Base-by-base conservation (phyloP, 192 early-diverging fungal species). In the Entrophospora sp. region DNA sequence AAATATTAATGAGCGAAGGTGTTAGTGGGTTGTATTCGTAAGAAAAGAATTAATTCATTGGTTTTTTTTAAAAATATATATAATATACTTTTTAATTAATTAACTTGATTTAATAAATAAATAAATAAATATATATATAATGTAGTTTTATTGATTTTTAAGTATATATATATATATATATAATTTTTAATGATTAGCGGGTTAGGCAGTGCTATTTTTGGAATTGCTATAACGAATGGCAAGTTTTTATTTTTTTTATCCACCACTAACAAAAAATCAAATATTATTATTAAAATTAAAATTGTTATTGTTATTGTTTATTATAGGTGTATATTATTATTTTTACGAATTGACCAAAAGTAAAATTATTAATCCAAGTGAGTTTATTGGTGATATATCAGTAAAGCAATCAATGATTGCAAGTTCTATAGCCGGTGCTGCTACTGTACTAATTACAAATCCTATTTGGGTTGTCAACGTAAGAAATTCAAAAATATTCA, bases 391-490 rank as follows among this genome's bases (percentile, higher is more conserved):
- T 61, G 78, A 83, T 42, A 89, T 99, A 82, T 85, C 81, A 63
- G 90, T 93, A 8, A 64, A 80, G 49, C 89, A 97, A 78, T 94
- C 88, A 70, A 97, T 99, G 94, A 72, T 89, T 43, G 85, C 95
- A 4, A 91, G 95, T 46, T 92, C 95, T 40, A 77, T 97, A 62
- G 95, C 97, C 13, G 91, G 87, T 61, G 82, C 91, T 30, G 84
- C 87, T 69, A 91, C 87, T 6, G 90, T 91, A 20, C 70, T 88
- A 52, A 84, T 89, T 71, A 99, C 97, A 63, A 96, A 99, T 79
- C 97, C 97, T 22, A 95, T 99, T 67, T 99, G 97, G 97, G 93
- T 96, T 51, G 85, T 99, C 45, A 99, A 99, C 71, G 86, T 91
- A 81, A 70, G 78, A 64, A n/a, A 12, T 16, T 42, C n/a, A 14